Conservation (phyloP, 2,329 filamentous ascomycete species). For the Coccinonectria pachysandricola region DNA sequence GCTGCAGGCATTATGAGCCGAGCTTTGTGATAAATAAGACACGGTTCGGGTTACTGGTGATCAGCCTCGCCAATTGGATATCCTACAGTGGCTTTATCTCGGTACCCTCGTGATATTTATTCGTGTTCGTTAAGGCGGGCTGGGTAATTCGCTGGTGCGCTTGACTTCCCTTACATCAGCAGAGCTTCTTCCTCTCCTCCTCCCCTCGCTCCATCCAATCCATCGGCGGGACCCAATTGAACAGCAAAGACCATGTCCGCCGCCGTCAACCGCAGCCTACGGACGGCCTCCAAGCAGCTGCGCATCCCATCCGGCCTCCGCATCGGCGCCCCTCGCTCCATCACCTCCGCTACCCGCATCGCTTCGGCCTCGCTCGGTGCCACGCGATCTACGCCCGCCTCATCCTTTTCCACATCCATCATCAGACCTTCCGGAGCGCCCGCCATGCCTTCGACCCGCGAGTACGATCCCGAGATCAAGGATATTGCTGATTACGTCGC, state of each 20-base stretch:
- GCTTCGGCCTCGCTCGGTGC: constrained; percentile 21
- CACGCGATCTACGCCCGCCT: constrained; percentile 25
- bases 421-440: constrained; percentile 38
- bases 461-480: constrained; percentile 85
- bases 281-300: constrained; percentile 44
- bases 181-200: too few species aligned
- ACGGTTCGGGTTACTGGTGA: constrained; percentile 9
- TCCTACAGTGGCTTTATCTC: too few species aligned
- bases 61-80: too few species aligned
- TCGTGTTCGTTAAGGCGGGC: constrained; percentile 1
- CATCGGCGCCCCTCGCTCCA: constrained; percentile 24
- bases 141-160: too few species aligned
- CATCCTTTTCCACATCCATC: constrained; percentile 40
- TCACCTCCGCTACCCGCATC: constrained; percentile 25
- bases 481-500: constrained; percentile 95
- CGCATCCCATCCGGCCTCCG: constrained; percentile 34
- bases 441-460: constrained; percentile 40
- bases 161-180: too few species aligned
- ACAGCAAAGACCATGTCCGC: too few species aligned
- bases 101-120: constrained; percentile 8
- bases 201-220: too few species aligned
- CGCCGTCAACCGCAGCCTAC: constrained; percentile 42
- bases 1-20: constrained; percentile 11
- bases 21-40: constrained; percentile 17
- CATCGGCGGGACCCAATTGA: too few species aligned